Conservation (phyloP, 768 basidiomycete species). For the Boletellus ananas region DNA sequence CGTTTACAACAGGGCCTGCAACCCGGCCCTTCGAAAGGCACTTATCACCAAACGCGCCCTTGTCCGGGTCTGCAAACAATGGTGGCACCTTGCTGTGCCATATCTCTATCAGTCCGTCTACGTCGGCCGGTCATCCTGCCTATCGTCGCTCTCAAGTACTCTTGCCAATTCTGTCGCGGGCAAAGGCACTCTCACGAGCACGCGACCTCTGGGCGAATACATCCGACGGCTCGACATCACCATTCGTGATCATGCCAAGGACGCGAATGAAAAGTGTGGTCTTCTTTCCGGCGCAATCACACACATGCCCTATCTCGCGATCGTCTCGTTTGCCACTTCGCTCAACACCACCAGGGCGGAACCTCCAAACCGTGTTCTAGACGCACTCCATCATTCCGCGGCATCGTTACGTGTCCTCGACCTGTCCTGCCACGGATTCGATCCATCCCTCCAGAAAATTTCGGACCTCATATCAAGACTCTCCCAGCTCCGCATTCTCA, state of each 20-base stretch:
- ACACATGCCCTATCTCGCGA: constrained; percentile 16
- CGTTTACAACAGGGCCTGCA: constrained; percentile 1
- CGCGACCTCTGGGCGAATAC: constrained; percentile 18
- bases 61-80: constrained; percentile 29
- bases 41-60: constrained; percentile 26
- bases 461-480: constrained; percentile 8
- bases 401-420: constrained; percentile 21
- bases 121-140: constrained; percentile 14
- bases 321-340: constrained; percentile 17
- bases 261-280: constrained; percentile 1
- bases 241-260: constrained; percentile 13
- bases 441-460: not conserved
- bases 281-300: constrained; percentile 11
- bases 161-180: constrained; percentile 11
- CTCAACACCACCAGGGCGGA: not conserved
- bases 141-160: constrained; percentile 17
- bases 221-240: constrained; percentile 26
- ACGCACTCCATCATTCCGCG: constrained; percentile 14
- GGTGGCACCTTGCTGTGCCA: constrained; percentile 25
- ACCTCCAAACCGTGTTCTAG: constrained; percentile 7
- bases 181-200: constrained; percentile 6
- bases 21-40: constrained; percentile 9
- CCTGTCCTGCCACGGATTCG: constrained; percentile 2
- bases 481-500: constrained; percentile 17
- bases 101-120: constrained; percentile 25